Evolutionary conservation across 2,329 filamentous ascomycete species (phyloP), one percentile per base, ranked within the genome.

Genomic region (Trichoderma koningiopsis): DNA sequence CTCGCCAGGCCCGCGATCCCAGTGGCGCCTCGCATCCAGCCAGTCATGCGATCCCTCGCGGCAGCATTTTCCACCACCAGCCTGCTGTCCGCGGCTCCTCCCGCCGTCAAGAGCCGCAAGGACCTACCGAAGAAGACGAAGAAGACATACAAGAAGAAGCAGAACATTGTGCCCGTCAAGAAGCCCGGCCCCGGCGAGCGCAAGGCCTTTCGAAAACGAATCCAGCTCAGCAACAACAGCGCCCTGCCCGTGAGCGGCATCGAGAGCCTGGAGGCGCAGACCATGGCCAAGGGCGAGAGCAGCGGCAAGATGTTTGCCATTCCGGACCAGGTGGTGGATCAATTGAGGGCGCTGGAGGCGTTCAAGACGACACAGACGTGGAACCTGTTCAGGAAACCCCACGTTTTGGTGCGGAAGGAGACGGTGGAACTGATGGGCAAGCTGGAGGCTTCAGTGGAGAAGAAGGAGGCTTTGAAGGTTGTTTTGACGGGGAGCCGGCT

Each of bases 141-240:
- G 75, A 78, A 81, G 71, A 82, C 80, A 72, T 89, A 87, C 79
- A 89, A 88, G 79, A 85, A 84, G 77, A 82, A 79, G 74, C 75
- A 77, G 19, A 79, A 79, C 68, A 76, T 83, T 56, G 79, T 79
- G 31, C 79, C 81, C 31, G 78, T 82, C 68, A 87, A 86, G 79
- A 85, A 88, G 73, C 91, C 92, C 24, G 83, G 83, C 14, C 85
- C 88, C 3, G 95, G 94, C 73, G 94, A 97, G 84, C 89, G 94
- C 73, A 97, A 94, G 82, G 92, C 92, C 33, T 85, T 92, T 77
- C 90, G 94, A 73, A 97, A 96, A 84, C 89, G 92, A 74, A 92
- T 99, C 76, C 89, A 96, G 70, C 88, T 99, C 71, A 95, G 91
- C 84, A 99, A 98, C 82, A 92, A 92, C 80, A 98, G 97, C 81